phyloP scores from a whole-genome alignment of 345 rosid species.

The Syzygium aqueum region DNA sequence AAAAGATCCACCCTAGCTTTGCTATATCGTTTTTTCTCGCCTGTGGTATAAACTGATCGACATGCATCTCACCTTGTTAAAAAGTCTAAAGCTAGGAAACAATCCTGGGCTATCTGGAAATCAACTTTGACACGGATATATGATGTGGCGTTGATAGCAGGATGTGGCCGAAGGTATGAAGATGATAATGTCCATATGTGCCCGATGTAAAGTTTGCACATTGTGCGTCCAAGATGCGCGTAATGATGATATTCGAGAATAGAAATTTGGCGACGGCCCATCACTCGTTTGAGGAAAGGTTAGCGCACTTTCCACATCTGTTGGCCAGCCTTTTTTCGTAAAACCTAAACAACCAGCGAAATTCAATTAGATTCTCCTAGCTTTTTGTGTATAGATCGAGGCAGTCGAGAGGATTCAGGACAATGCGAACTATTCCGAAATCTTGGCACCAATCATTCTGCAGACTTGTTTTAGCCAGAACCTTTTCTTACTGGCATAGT shows the following conservation, averaged over 20 bases:
- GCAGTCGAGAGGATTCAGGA: neutral
- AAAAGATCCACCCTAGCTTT: neutral
- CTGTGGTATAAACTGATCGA: neutral
- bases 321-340: neutral
- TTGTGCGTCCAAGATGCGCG: neutral
- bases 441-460: neutral
- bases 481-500: neutral
- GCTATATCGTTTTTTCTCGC: neutral
- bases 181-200: neutral
- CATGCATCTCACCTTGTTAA: neutral
- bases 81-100: neutral
- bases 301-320: neutral
- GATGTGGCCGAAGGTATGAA: neutral
- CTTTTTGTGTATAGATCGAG: neutral
- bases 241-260: neutral
- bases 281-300: neutral
- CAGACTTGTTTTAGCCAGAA: neutral
- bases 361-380: neutral
- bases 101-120: neutral
- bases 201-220: neutral
- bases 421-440: neutral
- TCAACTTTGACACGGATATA: neutral
- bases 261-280: neutral
- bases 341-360: neutral
- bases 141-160: neutral